phyloP scores from a whole-genome alignment of 2,329 filamentous ascomycete genomes.

The Balansia obtecta region DNA sequence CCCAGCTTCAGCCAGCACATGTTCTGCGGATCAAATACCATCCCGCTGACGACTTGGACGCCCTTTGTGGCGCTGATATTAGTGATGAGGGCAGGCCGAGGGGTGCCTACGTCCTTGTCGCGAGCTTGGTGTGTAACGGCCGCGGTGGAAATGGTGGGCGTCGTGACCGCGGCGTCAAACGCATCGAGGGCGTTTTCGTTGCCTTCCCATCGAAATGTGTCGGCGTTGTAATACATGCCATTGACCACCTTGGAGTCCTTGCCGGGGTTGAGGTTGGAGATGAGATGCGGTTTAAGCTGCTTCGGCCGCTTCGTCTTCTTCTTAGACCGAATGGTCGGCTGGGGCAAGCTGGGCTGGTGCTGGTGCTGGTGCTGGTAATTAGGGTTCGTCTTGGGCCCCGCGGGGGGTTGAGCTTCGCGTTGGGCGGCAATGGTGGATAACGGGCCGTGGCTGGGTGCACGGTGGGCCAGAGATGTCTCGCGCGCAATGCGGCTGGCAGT shows the following conservation, averaged over 20 bases:
- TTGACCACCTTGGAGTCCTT: slow-evolving; percentile 70
- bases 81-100: slow-evolving; percentile 72
- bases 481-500: slow-evolving; percentile 52
- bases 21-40: slow-evolving; percentile 93
- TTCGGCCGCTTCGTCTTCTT: slow-evolving; percentile 46
- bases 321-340: slow-evolving; percentile 35
- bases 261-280: slow-evolving; percentile 65
- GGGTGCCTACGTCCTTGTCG: slow-evolving; percentile 47
- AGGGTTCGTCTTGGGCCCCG: slow-evolving; percentile 36
- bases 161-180: slow-evolving; percentile 56
- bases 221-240: slow-evolving; percentile 91
- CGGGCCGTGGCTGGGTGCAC: slow-evolving; percentile 39
- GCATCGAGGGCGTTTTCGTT: slow-evolving; percentile 76
- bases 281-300: slow-evolving; percentile 72
- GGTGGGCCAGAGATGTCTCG: slow-evolving; percentile 49
- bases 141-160: slow-evolving; percentile 32
- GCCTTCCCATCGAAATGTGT: slow-evolving; percentile 83
- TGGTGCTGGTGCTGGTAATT: slow-evolving; percentile 20
- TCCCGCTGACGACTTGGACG: slow-evolving; percentile 89
- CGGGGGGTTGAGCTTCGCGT: slow-evolving; percentile 38
- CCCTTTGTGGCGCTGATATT: slow-evolving; percentile 77
- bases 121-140: slow-evolving; percentile 29
- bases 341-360: slow-evolving; percentile 27
- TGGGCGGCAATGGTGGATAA: slow-evolving; percentile 43
- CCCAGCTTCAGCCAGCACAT: slow-evolving; percentile 94